Evolutionary conservation across 2,329 filamentous ascomycete genomes (phyloP).

Genomic region (Emergomyces pasteurianus): DNA sequence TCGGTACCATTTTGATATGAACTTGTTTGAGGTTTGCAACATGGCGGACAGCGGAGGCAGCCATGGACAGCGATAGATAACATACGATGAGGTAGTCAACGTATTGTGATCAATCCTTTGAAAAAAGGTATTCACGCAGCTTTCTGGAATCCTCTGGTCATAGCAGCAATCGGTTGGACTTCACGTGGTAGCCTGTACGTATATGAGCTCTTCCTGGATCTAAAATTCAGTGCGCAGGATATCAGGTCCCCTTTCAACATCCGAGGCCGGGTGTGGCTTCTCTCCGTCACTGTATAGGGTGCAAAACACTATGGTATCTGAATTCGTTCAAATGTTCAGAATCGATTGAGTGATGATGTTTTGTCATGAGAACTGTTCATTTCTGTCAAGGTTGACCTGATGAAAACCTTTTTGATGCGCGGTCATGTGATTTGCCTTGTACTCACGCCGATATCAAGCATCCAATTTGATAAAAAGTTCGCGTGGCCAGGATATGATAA

Average conservation of each 20-base stretch:
- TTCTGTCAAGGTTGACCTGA: too few relatives aligned
- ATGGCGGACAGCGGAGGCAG: constrained; percentile 10
- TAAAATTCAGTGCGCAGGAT: not conserved
- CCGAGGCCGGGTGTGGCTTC: not conserved
- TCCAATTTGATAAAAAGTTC: too few relatives aligned
- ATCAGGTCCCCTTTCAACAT: not conserved
- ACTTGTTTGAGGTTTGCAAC: constrained; percentile 16
- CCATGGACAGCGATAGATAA: not conserved
- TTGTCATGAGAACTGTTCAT: not conserved
- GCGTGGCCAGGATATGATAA: not conserved
- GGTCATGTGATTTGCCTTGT: not conserved
- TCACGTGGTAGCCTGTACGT: not conserved
- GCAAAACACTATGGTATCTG: not conserved
- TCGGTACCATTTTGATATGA: constrained; percentile 20
- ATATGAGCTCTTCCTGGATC: not conserved
- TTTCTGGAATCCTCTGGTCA: not conserved
- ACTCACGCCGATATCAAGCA: too few relatives aligned
- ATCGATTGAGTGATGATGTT: not conserved
- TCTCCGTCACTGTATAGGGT: not conserved
- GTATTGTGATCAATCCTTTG: not conserved
- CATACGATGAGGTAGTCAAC: not conserved
- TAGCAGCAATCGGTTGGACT: not conserved
- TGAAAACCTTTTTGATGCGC: too few relatives aligned
- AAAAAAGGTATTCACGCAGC: not conserved
- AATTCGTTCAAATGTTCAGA: not conserved